Evolutionary conservation across 176 grass and related monocot species (phyloP).

Genomic region (Carex kokanica): DNA sequence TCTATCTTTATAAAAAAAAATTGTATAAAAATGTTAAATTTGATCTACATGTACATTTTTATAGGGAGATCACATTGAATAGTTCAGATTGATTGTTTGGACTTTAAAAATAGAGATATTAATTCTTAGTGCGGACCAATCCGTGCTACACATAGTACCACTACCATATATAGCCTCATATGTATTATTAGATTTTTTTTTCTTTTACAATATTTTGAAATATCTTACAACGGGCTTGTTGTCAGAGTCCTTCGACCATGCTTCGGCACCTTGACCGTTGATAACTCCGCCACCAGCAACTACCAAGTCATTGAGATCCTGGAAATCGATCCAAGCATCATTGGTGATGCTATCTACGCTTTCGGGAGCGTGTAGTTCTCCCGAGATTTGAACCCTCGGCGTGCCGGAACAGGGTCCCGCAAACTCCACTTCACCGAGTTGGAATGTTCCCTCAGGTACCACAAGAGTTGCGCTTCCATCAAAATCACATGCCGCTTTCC

Average conservation of each 20-base stretch:
- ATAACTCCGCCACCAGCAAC: conserved; percentile 28
- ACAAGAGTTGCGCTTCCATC: conserved; percentile 7
- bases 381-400: conserved; percentile 14
- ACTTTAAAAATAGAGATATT: too few species aligned
- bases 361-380: conserved; percentile 20
- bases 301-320: conserved; percentile 12
- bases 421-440: conserved; percentile 8
- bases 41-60: too few species aligned
- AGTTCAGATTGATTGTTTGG: too few species aligned
- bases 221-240: conserved; percentile 17
- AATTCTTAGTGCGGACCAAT: too few species aligned
- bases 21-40: too few species aligned
- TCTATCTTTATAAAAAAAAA: too few species aligned
- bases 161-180: too few species aligned
- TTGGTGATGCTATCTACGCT: background rate
- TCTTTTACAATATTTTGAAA: background rate
- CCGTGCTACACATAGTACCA: too few species aligned
- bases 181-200: background rate
- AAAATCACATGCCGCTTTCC: background rate
- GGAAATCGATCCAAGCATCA: conserved; percentile 33
- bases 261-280: conserved; percentile 31
- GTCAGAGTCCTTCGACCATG: background rate
- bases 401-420: conserved; percentile 2
- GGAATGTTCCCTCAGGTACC: conserved; percentile 4
- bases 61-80: too few species aligned